Conservation (phyloP, 202 grass and related monocot species). For the Musa balbisiana region DNA sequence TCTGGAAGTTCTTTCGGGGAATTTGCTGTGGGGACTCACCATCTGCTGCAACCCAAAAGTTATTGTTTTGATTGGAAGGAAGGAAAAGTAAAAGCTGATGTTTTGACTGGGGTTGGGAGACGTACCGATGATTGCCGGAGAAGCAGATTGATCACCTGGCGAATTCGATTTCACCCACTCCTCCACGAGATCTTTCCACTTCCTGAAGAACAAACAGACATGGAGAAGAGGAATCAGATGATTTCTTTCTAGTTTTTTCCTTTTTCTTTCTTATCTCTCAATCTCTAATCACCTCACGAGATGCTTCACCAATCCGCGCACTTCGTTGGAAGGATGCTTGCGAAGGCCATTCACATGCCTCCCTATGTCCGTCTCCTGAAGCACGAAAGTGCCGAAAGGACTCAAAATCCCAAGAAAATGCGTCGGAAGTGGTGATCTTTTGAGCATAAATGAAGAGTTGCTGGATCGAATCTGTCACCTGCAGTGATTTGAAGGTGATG, state of each 20-base stretch:
- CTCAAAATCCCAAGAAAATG: neutral
- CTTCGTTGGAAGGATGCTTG: slow-evolving; percentile 3
- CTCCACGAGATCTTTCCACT: slow-evolving; percentile 1
- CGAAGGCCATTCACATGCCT: slow-evolving; percentile 6
- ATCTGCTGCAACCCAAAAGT: slow-evolving; percentile 1
- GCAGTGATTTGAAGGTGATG: neutral
- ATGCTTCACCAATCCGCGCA: neutral
- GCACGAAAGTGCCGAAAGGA: too few species aligned
- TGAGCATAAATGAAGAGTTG: neutral
- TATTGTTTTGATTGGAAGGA: neutral
- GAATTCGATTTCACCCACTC: slow-evolving; percentile 13
- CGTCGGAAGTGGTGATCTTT: neutral
- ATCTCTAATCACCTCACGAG: neutral
- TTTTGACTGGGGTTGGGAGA: too few species aligned
- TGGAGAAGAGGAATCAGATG: neutral
- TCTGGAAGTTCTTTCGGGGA: neutral
- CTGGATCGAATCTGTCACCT: neutral
- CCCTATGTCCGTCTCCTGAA: neutral
- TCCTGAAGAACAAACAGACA: neutral
- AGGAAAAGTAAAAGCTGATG: neutral
- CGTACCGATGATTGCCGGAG: neutral
- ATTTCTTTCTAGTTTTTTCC: neutral
- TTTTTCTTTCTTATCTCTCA: neutral
- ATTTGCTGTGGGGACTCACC: neutral
- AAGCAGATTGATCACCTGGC: neutral